Evolutionary conservation across 2,329 filamentous ascomycete genomes (phyloP), one percentile per base, ranked within the genome.

Genomic region (Colletotrichum sojae): DNA sequence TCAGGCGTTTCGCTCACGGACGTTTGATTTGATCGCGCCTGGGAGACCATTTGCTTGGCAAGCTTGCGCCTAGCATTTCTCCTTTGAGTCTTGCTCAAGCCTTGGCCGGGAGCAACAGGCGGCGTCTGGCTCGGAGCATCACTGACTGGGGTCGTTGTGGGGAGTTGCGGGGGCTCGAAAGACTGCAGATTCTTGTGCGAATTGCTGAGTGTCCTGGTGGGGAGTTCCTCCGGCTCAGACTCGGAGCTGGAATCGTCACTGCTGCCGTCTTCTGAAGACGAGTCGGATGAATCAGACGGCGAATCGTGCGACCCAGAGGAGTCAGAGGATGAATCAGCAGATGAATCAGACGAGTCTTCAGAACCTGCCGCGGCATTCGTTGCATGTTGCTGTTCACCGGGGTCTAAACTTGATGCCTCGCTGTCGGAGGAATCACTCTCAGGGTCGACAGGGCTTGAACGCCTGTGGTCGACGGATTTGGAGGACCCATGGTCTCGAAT

Each of bases 1-100:
- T 52, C 59, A 31, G 25, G 36, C 15, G 22, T 12, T 5, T 45
- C 57, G 9, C 25, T 5, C 2, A 25, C n/a, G 16, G 40, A 4
- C 18, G 52, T 12, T 6, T 52, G 51, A 5, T 36, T 16, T 1
- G 66, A 63, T 4, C 31, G 22, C n/a, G 18, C 48, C 27, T 55
- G n/a, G 55, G 69, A 18, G 46, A 70, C 56, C 63, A 73, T 48
- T 61, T 71, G 12, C 63, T 82, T 82, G 3, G 78, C 77, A 3
- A 78, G 76, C 40, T 83, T 83, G 51, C 86, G 81, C 31, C 87
- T 81, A 9, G 82, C 82, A 70, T 89, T 89, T 6, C 87, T 82
- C 69, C 82, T 86, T 71, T 84, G 83, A 0, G 87, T 89, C 40
- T 73, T 79, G 0, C 77, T 76, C 57, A 84, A 75, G 2, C 84